phyloP scores from a whole-genome alignment of 306 rosid species.

The Prunus dulcis region DNA sequence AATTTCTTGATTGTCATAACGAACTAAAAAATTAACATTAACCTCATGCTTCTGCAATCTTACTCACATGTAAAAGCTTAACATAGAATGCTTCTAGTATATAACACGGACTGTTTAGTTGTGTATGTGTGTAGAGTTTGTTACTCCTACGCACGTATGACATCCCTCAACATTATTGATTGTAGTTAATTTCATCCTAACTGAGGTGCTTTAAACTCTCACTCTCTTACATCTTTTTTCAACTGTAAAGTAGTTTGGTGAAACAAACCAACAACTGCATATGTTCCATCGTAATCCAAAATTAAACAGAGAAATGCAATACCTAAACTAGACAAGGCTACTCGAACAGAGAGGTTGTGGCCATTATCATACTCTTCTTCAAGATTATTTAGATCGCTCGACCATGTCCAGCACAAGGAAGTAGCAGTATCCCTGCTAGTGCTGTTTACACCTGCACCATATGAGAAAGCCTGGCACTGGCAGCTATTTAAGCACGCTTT shows the following conservation, averaged over 20 bases:
- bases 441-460: background rate
- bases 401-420: constrained; percentile 28
- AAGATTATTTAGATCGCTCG: background rate
- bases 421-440: background rate
- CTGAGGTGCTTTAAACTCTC: constrained; percentile 2
- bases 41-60: too few species aligned
- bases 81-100: too few species aligned
- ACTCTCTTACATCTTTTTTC: too few species aligned
- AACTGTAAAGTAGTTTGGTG: too few species aligned
- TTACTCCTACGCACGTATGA: too few species aligned
- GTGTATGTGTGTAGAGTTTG: too few species aligned
- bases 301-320: too few species aligned
- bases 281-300: too few species aligned
- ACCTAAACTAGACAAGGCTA: background rate
- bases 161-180: too few species aligned
- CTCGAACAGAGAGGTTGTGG: constrained; percentile 11
- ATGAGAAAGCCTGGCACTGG: constrained; percentile 38
- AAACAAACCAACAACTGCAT: too few species aligned
- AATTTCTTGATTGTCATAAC: background rate
- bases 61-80: too few species aligned
- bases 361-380: constrained; percentile 10
- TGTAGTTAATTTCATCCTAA: constrained; percentile 24
- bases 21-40: background rate
- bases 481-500: background rate
- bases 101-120: too few species aligned